These are phyloP conservation scores for Tolypocladium nubicola DNA, from an alignment of 2,329 filamentous ascomycete species.

Conservation along the genomic window DNA sequence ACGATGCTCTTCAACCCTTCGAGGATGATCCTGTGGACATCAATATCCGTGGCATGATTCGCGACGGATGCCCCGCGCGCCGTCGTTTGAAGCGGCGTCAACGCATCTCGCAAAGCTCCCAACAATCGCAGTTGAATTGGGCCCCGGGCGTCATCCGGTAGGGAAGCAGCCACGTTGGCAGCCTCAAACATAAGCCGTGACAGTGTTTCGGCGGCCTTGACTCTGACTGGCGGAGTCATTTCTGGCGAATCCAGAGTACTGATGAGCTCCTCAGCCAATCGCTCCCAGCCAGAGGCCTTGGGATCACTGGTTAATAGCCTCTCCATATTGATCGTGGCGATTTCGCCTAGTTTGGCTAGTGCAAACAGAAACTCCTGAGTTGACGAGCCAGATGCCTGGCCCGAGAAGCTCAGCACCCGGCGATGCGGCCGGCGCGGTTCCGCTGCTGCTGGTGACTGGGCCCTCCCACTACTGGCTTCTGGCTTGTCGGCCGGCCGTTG, in stretches of 20 bases:
- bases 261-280: slow-evolving; percentile 48
- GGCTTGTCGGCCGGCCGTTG: slow-evolving; percentile 14
- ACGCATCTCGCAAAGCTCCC: slow-evolving; percentile 50
- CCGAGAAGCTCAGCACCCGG: slow-evolving; percentile 36
- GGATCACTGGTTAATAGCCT: slow-evolving; percentile 60
- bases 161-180: slow-evolving; percentile 42
- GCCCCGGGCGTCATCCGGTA: slow-evolving; percentile 39
- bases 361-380: slow-evolving; percentile 57
- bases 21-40: slow-evolving; percentile 70
- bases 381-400: slow-evolving; percentile 32
- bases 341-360: slow-evolving; percentile 61
- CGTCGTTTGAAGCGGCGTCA: slow-evolving; percentile 41
- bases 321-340: slow-evolving; percentile 64
- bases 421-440: slow-evolving; percentile 28
- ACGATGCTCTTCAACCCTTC: slow-evolving; percentile 74
- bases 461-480: slow-evolving; percentile 7
- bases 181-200: slow-evolving; percentile 47
- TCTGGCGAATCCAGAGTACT: slow-evolving; percentile 34
- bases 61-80: slow-evolving; percentile 44
- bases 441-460: slow-evolving; percentile 9
- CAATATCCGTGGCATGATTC: slow-evolving; percentile 55
- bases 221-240: slow-evolving; percentile 41
- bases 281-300: slow-evolving; percentile 63
- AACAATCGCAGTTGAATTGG: slow-evolving; percentile 65
- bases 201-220: slow-evolving; percentile 54